Percentiles rank a stretch among this genome's conserved stretches.
These are phyloP conservation scores for Eimeria falciformis DNA, from an alignment of 169 alveolate genomes.

Conservation along the genomic window DNA sequence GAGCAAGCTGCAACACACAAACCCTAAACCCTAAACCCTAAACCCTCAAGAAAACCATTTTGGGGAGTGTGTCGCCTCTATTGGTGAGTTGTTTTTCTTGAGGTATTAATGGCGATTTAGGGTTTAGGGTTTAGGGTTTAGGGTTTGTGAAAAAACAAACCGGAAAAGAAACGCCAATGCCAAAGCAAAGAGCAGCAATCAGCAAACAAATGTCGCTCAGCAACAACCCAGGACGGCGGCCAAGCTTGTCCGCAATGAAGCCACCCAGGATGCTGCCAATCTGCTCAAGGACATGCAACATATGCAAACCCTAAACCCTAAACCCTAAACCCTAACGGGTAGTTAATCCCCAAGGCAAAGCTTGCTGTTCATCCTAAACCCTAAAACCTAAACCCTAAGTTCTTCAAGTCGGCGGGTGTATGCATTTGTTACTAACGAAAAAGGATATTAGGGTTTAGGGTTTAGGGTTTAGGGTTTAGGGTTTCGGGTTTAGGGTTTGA, in stretches of 20 bases:
- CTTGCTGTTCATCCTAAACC: too few relatives aligned
- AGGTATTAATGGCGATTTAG: too few relatives aligned
- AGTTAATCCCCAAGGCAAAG: too few relatives aligned
- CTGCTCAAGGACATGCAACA: conserved; percentile 16
- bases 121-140: too few relatives aligned
- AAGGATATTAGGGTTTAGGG: neutral
- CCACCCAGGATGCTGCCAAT: conserved; percentile 51
- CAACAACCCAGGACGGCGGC: conserved; percentile 45
- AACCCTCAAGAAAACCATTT: too few relatives aligned
- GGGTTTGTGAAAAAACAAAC: too few relatives aligned
- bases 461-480: neutral
- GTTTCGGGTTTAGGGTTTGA: neutral
- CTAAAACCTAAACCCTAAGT: neutral
- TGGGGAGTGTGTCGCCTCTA: too few relatives aligned
- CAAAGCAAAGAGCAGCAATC: conserved; percentile 5
- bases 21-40: conserved; percentile 25
- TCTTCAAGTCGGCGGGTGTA: neutral
- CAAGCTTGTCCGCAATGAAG: conserved; percentile 42
- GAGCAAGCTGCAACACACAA: conserved; percentile 18
- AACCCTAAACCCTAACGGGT: conserved; percentile 1
- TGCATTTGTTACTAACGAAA: too few relatives aligned
- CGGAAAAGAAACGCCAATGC: conserved; percentile 1
- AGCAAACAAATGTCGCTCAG: conserved; percentile 59
- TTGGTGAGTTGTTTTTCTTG: too few relatives aligned
- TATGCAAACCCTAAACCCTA: neutral